Evolutionary conservation across 176 grass and related monocot species (phyloP).

Genomic region (Saccharum officinarum): DNA sequence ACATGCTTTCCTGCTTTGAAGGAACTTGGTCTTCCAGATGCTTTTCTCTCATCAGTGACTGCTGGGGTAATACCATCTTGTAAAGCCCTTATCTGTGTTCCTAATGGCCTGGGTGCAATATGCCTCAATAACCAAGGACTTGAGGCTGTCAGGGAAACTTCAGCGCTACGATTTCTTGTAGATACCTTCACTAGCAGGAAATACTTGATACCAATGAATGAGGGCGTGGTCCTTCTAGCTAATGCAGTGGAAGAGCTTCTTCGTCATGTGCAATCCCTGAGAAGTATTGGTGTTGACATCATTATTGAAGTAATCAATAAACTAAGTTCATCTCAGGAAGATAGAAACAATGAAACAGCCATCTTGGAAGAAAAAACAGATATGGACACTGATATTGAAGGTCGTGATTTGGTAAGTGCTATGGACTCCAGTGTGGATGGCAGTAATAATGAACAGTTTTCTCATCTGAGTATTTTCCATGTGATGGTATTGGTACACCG

Average conservation of each 20-base stretch:
- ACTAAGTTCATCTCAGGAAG: conserved; percentile 56
- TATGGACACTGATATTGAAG: conserved; percentile 96
- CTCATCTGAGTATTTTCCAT: conserved; percentile 96
- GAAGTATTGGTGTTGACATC: conserved; percentile 90
- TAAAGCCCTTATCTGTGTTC: conserved; percentile 90
- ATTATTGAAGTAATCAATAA: conserved; percentile 96
- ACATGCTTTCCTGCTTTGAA: conserved; percentile 87
- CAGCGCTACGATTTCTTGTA: conserved; percentile 77
- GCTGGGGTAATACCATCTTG: conserved; percentile 81
- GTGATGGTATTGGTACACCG: conserved; percentile 93
- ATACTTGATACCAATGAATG: conserved; percentile 96
- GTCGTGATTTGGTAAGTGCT: conserved; percentile 78
- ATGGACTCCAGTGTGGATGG: conserved; percentile 63
- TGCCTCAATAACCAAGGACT: conserved; percentile 92
- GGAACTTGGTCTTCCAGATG: conserved; percentile 87
- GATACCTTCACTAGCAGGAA: conserved; percentile 83
- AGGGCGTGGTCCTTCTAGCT: conserved; percentile 94
- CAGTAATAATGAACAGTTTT: conserved; percentile 78
- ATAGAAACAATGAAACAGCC: conserved; percentile 49
- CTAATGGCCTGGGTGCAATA: conserved; percentile 96
- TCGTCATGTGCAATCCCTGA: conserved; percentile 89
- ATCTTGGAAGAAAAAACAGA: conserved; percentile 62
- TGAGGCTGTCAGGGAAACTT: conserved; percentile 82
- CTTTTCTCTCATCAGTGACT: conserved; percentile 81
- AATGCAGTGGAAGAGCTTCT: conserved; percentile 96